Base-by-base conservation (phyloP, 768 basidiomycete genomes). In the Trametes gibbosa region DNA sequence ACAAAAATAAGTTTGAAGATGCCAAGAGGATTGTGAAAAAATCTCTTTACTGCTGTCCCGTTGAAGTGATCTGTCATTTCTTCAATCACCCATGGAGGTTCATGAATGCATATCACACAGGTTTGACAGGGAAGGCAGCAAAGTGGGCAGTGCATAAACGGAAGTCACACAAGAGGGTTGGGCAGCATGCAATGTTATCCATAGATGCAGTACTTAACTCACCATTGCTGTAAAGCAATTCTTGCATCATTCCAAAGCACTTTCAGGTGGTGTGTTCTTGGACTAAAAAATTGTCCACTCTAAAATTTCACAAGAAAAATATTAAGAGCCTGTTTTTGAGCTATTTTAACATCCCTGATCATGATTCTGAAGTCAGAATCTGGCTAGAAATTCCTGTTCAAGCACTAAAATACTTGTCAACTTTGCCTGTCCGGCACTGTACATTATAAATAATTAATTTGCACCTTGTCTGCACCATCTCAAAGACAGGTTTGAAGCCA, bases 121-220 rank as follows among this genome's bases (percentile, higher is more conserved):
- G 76, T 3, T 62, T 78, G 32, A 75, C 59, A 12, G 74, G 75
- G 12, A 67, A 68, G 29, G 75, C 74, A 32, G 77, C 75, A 14
- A 73, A 64, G 39, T 79, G 76, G 73, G 75, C 75, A 14, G 74
- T 77, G 2, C 49, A 56, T 16, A 73, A 74, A 63, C 74, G 77
- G 56, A 70, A 68, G 42, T 63, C 65, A 9, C 78, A 79, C 54
- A 56, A 69, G 17, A 32, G 35, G 37, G 45, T 39, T 21, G 46
- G 45, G 14, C 10, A 13, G 37, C 10, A 14, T 2, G 45, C 46
- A 29, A 48, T 48, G 46, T n/a, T 48, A 27, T 29, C 25, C 2
- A 13, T 48, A n/a, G 46, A 48, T 1, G 46, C 25, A 1, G 46
- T 48, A 5, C 14, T 48, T 13, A 29, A 17, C 25, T 48, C n/a